Evolutionary conservation across 225 moss, liverwort and hornwort genomes (phyloP).

Genomic region (Pseudisothecium myosuroides): DNA sequence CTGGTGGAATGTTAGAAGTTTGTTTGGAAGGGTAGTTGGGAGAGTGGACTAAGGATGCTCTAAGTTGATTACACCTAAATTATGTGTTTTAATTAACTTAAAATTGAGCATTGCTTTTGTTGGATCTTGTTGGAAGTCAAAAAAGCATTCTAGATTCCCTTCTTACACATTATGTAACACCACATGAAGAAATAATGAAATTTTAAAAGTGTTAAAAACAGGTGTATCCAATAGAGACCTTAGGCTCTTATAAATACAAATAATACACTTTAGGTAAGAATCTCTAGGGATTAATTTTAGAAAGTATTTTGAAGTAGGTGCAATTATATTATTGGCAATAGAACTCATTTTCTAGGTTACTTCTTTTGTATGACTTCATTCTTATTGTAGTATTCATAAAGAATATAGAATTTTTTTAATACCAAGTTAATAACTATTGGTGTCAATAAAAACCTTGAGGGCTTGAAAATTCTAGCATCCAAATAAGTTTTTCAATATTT

Average conservation of each 20-base stretch:
- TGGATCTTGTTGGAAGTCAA: neutral
- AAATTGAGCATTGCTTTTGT: neutral
- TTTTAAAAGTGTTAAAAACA: neutral
- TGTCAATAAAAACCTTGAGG: neutral
- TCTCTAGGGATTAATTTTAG: neutral
- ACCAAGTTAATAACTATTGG: neutral
- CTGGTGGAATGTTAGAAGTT: neutral
- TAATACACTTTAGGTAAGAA: neutral
- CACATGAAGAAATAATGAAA: neutral
- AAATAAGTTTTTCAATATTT: neutral
- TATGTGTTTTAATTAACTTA: neutral
- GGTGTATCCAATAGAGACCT: accelerated
- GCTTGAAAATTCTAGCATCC: neutral
- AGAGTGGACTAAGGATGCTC: too few relatives aligned
- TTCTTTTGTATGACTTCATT: neutral
- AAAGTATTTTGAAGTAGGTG: neutral
- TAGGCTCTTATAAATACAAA: neutral
- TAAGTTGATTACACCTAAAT: too few relatives aligned
- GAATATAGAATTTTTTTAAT: neutral
- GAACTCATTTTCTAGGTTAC: neutral
- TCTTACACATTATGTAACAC: neutral
- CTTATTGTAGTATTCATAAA: too few relatives aligned
- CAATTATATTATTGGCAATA: neutral
- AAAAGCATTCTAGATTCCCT: neutral
- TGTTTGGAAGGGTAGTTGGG: neutral